Percentiles rank a stretch among this genome's conserved stretches.
Conservation (phyloP, 148 eudicot genomes). For the Spergularia bocconei region DNA sequence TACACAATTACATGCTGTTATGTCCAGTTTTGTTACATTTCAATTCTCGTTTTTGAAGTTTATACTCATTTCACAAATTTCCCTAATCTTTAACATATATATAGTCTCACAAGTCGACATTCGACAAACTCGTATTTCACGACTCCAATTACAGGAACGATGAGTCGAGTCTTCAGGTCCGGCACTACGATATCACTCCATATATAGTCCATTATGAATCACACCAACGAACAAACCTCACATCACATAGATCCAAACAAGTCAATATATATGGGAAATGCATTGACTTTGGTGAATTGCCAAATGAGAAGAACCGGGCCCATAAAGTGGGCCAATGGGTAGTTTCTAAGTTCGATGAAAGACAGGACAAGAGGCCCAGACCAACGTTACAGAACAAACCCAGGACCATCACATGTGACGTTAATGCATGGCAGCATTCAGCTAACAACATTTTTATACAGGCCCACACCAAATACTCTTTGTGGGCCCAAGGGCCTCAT, state of each 20-base stretch:
- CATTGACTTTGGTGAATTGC: conserved; percentile 1
- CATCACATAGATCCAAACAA: neutral
- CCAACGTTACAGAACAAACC: conserved; percentile 12
- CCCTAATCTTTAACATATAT: no score
- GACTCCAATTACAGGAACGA: no score
- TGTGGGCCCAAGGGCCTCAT: conserved; percentile 20
- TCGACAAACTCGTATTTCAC: no score
- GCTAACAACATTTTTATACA: neutral
- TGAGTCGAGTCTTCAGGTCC: no score
- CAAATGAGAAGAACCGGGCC: conserved; percentile 10
- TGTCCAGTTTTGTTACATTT: no score
- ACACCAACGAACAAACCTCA: no score
- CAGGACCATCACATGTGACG: conserved; percentile 30
- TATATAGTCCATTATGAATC: no score
- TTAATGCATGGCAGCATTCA: conserved; percentile 16
- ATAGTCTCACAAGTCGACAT: no score
- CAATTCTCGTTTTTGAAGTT: no score
- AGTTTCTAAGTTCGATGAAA: conserved; percentile 12
- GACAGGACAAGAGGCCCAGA: conserved; percentile 32
- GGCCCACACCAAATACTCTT: conserved; percentile 14
- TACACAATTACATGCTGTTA: no score
- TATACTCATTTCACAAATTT: no score
- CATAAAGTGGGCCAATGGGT: conserved; percentile 6
- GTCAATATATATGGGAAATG: neutral
- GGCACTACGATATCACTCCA: no score